These are phyloP conservation scores for Daldinia childiae DNA, from an alignment of 495 filamentous ascomycete genomes.

Conservation along the genomic window DNA sequence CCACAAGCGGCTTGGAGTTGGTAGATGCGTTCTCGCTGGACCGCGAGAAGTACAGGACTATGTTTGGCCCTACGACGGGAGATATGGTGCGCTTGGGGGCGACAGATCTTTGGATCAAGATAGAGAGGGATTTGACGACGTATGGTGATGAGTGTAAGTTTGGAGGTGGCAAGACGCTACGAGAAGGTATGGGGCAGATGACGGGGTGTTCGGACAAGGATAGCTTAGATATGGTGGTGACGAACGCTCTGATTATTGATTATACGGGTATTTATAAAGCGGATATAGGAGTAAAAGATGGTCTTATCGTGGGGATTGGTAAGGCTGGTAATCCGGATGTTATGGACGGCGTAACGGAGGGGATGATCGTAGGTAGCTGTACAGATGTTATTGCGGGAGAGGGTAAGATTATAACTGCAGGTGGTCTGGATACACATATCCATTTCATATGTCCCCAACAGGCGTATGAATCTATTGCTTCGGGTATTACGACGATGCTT, in stretches of 20 bases:
- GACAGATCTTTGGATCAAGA: slow-evolving; percentile 90
- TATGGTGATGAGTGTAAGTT: slow-evolving; percentile 97
- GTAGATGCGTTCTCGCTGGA: slow-evolving; percentile 74
- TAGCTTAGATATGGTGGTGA: slow-evolving; percentile 86
- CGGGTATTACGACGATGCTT: slow-evolving; percentile 91
- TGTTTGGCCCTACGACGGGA: slow-evolving; percentile 94
- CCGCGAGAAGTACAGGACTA: slow-evolving; percentile 77
- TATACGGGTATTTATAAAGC: slow-evolving; percentile 96
- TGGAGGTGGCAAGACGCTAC: slow-evolving; percentile 92
- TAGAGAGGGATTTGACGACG: slow-evolving; percentile 85
- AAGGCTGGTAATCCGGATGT: slow-evolving; percentile 97
- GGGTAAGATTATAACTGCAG: slow-evolving; percentile 90
- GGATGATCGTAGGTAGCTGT: slow-evolving; percentile 85
- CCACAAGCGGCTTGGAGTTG: slow-evolving; percentile 59
- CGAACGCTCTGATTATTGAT: slow-evolving; percentile 92
- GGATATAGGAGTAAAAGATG: slow-evolving; percentile 93
- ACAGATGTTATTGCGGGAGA: slow-evolving; percentile 98
- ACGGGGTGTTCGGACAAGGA: slow-evolving; percentile 75
- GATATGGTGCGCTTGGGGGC: slow-evolving; percentile 82
- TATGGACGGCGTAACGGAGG: slow-evolving; percentile 85
- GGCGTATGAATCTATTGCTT: slow-evolving; percentile 82
- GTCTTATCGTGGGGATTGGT: slow-evolving; percentile 88
- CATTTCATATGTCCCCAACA: slow-evolving; percentile 99
- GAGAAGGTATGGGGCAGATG: slow-evolving; percentile 97
- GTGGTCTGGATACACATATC: slow-evolving; percentile 92